A percentile compares a stretch with the other conserved stretches of the same genome.
phyloP scores from a whole-genome alignment of 1,284 basidiomycete species.

The Laetiporus sulphureus region DNA sequence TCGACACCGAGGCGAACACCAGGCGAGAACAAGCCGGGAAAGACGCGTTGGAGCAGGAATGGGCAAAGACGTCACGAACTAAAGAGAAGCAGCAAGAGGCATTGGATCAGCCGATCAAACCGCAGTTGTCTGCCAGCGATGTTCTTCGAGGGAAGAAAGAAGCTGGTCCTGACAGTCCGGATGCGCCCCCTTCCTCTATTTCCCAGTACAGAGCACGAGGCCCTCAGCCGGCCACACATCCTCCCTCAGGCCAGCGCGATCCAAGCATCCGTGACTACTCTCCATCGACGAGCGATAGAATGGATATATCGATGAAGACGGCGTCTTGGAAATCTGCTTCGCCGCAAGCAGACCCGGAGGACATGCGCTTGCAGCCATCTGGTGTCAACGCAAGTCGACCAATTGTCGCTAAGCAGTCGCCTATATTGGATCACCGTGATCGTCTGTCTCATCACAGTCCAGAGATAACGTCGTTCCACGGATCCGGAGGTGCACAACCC shows the following conservation, averaged over 20 bases:
- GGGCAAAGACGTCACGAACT: not conserved
- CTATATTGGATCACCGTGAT: conserved; percentile 11
- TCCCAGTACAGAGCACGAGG: too few relatives aligned
- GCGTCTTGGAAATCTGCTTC: conserved; percentile 13
- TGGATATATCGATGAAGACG: conserved; percentile 16
- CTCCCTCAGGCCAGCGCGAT: conserved; percentile 6
- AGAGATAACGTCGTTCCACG: conserved; percentile 3
- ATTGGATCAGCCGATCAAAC: conserved; percentile 11
- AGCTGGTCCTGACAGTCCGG: not conserved
- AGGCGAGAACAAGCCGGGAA: conserved; percentile 3
- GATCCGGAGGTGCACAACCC: conserved; percentile 7
- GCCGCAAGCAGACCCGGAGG: conserved; percentile 21
- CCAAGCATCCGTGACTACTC: not conserved
- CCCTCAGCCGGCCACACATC: too few relatives aligned
- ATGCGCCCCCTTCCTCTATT: not conserved
- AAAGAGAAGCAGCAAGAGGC: conserved; percentile 10
- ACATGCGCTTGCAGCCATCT: conserved; percentile 10
- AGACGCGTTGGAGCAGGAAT: not conserved
- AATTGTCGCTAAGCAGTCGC: conserved; percentile 16
- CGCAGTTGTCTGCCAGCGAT: conserved; percentile 12
- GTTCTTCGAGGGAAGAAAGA: conserved; percentile 8
- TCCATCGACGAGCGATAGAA: conserved; percentile 11
- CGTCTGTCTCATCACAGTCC: conserved; percentile 13
- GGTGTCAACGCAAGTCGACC: conserved; percentile 13
- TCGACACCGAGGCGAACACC: conserved; percentile 9